A percentile compares a stretch with the other conserved stretches of the same genome.
Conservation (phyloP, 441 rosid species). For the Aquilaria agallochum region DNA sequence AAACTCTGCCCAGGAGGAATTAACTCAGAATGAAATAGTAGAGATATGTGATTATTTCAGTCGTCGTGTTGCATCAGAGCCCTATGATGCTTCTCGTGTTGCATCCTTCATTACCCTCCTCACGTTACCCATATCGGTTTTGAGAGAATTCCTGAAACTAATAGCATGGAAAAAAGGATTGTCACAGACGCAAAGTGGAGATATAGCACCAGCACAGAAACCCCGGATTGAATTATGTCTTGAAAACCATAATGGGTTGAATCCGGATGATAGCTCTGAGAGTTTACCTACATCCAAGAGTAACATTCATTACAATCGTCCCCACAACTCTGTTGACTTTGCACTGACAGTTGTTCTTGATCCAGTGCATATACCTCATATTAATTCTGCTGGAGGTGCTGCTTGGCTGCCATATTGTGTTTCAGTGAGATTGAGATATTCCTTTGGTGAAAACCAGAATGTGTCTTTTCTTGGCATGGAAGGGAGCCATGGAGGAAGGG, state of each 20-base stretch:
- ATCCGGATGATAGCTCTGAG: slow-evolving; percentile 33
- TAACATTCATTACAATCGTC: slow-evolving; percentile 82
- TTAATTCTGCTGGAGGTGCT: slow-evolving; percentile 95
- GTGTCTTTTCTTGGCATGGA: slow-evolving; percentile 87
- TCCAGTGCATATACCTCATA: slow-evolving; percentile 82
- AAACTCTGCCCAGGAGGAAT: slow-evolving; percentile 66
- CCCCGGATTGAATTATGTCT: slow-evolving; percentile 95
- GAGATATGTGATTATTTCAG: slow-evolving; percentile 99
- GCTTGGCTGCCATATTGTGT: slow-evolving; percentile 99
- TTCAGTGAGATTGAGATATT: slow-evolving; percentile 78
- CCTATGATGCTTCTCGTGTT: slow-evolving; percentile 99
- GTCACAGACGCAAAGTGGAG: slow-evolving; percentile 72
- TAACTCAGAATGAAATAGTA: slow-evolving; percentile 81
- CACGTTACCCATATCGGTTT: slow-evolving; percentile 87
- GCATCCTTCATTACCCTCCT: slow-evolving; percentile 99
- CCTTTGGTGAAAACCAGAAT: slow-evolving; percentile 61
- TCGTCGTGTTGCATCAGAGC: slow-evolving; percentile 98
- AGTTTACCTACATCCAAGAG: slow-evolving; percentile 64
- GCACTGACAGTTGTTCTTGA: slow-evolving; percentile 91
- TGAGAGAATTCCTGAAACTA: slow-evolving; percentile 89
- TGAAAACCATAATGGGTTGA: slow-evolving; percentile 79
- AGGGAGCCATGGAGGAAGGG: slow-evolving; percentile 97
- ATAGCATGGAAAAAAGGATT: slow-evolving; percentile 98
- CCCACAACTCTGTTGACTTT: slow-evolving; percentile 82
- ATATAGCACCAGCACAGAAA: slow-evolving; percentile 78